These are phyloP conservation scores for Yamadazyma conglobata DNA, from an alignment of 1,139 yeast genomes.

Conservation along the genomic window DNA sequence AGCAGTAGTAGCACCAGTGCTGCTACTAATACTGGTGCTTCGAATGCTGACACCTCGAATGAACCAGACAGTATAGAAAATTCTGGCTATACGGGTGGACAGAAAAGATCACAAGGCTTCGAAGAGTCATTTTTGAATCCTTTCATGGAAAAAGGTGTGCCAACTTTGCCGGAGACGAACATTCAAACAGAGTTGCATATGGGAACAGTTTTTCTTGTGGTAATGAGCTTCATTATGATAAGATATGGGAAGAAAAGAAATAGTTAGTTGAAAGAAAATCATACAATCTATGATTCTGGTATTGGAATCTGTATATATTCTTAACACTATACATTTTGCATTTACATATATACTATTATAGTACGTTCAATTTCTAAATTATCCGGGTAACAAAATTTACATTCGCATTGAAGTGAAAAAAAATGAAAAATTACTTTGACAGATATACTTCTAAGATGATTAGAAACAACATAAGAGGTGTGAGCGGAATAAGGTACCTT, in stretches of 20 bases:
- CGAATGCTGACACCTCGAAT: too few relatives aligned
- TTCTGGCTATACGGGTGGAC: conserved; percentile 3
- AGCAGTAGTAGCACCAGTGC: too few relatives aligned
- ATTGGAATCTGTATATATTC: too few relatives aligned
- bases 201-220: conserved; percentile 15
- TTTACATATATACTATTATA: too few relatives aligned
- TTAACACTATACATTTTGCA: too few relatives aligned
- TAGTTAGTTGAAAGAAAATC: too few relatives aligned
- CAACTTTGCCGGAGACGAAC: too few relatives aligned
- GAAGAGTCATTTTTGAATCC: not conserved
- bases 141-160: not conserved
- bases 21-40: too few relatives aligned
- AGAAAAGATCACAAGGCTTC: not conserved
- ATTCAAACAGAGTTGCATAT: conserved; percentile 6
- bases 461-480: conserved; percentile 6
- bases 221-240: conserved; percentile 14
- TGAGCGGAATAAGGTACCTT: conserved; percentile 9
- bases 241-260: conserved; percentile 2
- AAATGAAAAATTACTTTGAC: conserved; percentile 2
- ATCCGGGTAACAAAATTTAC: conserved; percentile 1
- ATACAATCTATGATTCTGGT: too few relatives aligned
- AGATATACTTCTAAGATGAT: conserved; percentile 9
- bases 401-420: too few relatives aligned
- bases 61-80: conserved; percentile 9
- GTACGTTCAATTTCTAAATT: too few relatives aligned